phyloP scores from a whole-genome alignment of 768 basidiomycete species.

The Termitomyces sp. region DNA sequence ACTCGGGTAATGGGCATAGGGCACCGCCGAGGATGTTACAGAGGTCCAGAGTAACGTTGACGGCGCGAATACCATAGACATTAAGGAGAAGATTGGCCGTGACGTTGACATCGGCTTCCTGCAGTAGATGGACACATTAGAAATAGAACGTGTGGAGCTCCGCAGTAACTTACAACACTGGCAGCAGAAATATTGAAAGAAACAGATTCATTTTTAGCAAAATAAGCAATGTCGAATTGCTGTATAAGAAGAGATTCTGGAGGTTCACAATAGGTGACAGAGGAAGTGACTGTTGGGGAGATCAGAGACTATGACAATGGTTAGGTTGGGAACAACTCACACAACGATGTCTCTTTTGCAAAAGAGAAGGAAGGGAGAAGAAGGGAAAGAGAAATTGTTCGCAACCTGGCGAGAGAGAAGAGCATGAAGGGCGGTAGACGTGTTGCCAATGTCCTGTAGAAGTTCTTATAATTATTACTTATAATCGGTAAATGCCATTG shows the following conservation, averaged over 20 bases:
- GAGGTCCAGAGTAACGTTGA: constrained; percentile 86
- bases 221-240: constrained; percentile 72
- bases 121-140: constrained; percentile 13
- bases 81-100: constrained; percentile 79
- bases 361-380: constrained; percentile 31
- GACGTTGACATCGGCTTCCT: constrained; percentile 78
- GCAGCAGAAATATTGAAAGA: constrained; percentile 85
- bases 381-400: constrained; percentile 45
- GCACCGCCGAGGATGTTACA: constrained; percentile 76
- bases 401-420: constrained; percentile 73
- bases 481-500: constrained; percentile 6
- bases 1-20: constrained; percentile 77
- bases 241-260: constrained; percentile 78
- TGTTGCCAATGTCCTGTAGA: constrained; percentile 2
- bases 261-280: constrained; percentile 82
- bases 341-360: constrained; percentile 55
- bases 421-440: constrained; percentile 45
- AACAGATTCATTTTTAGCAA: constrained; percentile 67
- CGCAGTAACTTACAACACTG: constrained; percentile 63
- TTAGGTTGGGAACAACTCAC: constrained; percentile 38
- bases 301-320: constrained; percentile 8
- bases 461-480: background rate
- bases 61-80: constrained; percentile 80
- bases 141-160: constrained; percentile 5
- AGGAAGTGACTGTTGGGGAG: constrained; percentile 65